phyloP scores from a whole-genome alignment of 495 filamentous ascomycete species.

The Thozetella sp. region DNA sequence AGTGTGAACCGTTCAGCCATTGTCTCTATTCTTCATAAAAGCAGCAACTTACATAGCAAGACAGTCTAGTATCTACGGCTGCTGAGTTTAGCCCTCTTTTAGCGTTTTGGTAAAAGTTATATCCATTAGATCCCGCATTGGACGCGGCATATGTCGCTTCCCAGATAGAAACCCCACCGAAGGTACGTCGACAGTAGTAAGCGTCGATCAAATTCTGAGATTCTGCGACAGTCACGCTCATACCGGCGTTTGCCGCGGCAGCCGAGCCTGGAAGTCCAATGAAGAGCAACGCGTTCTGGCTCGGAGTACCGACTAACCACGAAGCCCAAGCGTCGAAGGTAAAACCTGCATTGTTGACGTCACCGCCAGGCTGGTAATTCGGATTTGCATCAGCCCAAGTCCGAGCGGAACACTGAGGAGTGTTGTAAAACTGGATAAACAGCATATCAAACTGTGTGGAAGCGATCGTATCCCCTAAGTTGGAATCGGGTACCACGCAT shows the following conservation, averaged over 20 bases:
- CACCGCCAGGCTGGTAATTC: slow-evolving; percentile 26
- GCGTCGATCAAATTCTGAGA: slow-evolving; percentile 37
- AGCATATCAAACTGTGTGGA: slow-evolving; percentile 60
- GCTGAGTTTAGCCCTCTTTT: no score
- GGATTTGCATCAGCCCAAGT: slow-evolving; percentile 35
- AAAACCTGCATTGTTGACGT: slow-evolving; percentile 21
- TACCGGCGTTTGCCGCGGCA: neutral
- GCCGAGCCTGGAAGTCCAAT: neutral
- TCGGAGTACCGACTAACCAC: neutral
- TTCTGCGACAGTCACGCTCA: neutral
- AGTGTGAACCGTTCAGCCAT: no score
- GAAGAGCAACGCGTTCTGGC: neutral
- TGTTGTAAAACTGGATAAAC: slow-evolving; percentile 75
- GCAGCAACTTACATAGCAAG: no score
- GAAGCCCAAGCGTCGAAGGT: slow-evolving; percentile 39
- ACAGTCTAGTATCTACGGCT: no score
- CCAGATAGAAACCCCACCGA: slow-evolving; percentile 76
- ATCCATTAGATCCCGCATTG: slow-evolving; percentile 45
- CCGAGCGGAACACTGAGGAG: slow-evolving; percentile 54
- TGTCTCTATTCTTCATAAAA: no score
- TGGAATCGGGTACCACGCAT: slow-evolving; percentile 52
- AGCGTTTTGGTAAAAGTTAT: slow-evolving; percentile 33
- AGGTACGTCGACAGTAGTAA: slow-evolving; percentile 51
- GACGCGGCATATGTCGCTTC: slow-evolving; percentile 60
- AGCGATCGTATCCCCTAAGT: slow-evolving; percentile 54